phyloP scores from a whole-genome alignment of 768 basidiomycete species.

The Lentinula sp. region DNA sequence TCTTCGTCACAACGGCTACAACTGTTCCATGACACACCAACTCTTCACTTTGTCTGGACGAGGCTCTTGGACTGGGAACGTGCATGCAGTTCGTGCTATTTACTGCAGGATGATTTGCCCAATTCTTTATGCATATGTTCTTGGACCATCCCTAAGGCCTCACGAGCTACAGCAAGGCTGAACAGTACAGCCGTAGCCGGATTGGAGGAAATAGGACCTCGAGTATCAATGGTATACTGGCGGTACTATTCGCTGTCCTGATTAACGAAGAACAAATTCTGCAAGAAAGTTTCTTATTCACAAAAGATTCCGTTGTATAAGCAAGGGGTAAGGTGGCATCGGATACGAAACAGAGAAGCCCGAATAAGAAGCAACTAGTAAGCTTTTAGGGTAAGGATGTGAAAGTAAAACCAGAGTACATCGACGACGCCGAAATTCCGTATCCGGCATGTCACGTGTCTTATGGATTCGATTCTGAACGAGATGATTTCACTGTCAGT shows the following conservation, averaged over 20 bases:
- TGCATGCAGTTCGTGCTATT: background rate
- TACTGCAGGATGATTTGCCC: background rate
- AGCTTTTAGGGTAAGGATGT: background rate
- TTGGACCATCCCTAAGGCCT: background rate
- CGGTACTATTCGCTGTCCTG: too few relatives aligned
- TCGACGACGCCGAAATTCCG: too few relatives aligned
- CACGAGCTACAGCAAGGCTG: too few relatives aligned
- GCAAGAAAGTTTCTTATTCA: background rate
- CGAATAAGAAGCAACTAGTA: background rate
- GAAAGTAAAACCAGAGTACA: too few relatives aligned
- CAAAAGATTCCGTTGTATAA: background rate
- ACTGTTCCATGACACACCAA: background rate
- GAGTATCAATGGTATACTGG: too few relatives aligned
- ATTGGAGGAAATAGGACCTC: background rate
- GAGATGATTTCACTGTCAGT: too few relatives aligned
- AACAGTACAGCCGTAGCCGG: background rate
- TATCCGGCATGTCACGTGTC: too few relatives aligned
- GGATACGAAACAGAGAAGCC: background rate
- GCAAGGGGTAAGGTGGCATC: background rate
- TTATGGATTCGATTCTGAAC: too few relatives aligned
- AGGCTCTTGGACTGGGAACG: background rate
- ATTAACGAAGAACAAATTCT: too few relatives aligned
- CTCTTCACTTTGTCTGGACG: too few relatives aligned
- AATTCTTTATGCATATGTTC: background rate
- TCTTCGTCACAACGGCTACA: background rate